Evolutionary conservation across 2,329 filamentous ascomycete genomes (phyloP).

Genomic region (Pleomassaria siparia): DNA sequence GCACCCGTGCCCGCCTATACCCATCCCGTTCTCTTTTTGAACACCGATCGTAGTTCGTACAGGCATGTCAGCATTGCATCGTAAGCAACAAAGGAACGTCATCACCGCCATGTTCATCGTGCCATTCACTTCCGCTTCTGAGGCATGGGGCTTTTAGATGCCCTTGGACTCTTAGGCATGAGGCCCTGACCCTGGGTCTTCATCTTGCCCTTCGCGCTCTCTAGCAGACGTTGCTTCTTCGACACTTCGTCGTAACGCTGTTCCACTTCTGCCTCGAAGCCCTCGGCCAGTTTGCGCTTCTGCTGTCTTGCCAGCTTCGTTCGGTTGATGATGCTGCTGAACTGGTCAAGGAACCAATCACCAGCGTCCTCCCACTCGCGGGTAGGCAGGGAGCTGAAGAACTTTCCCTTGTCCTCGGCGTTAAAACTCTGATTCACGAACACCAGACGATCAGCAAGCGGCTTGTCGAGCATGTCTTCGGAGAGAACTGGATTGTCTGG

Average conservation of each 20-base stretch:
- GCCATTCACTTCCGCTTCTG: background rate
- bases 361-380: constrained; percentile 64
- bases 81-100: background rate
- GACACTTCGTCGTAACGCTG: constrained; percentile 55
- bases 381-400: constrained; percentile 56
- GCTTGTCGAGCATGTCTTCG: constrained; percentile 27
- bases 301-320: constrained; percentile 56
- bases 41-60: background rate
- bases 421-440: constrained; percentile 27
- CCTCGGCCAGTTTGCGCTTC: constrained; percentile 54
- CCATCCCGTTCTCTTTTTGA: background rate
- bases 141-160: constrained; percentile 3
- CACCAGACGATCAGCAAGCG: constrained; percentile 32
- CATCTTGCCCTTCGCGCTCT: constrained; percentile 56
- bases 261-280: constrained; percentile 59
- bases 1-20: background rate
- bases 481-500: constrained; percentile 14
- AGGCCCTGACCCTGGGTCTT: constrained; percentile 56
- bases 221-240: constrained; percentile 51
- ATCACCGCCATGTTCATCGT: background rate
- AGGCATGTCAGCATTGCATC: background rate
- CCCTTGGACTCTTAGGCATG: constrained; percentile 48
- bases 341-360: constrained; percentile 60
- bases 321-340: constrained; percentile 52
- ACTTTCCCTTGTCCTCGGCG: constrained; percentile 46